Conservation (phyloP, 2,329 filamentous ascomycete species). For the Pezicula carpinea region DNA sequence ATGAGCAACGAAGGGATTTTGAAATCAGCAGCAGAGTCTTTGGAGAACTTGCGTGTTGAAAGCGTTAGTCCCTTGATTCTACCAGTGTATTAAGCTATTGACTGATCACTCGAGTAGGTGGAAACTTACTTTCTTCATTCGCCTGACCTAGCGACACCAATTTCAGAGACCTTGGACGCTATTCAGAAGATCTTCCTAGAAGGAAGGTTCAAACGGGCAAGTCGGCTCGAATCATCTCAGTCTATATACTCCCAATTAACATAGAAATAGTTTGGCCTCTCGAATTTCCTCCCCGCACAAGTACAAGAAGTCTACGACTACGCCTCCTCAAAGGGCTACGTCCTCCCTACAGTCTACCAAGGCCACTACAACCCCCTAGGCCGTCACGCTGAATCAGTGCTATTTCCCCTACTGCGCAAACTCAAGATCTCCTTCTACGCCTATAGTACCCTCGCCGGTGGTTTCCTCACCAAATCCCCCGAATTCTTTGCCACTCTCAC, state of each 20-base stretch:
- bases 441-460: slow-evolving; percentile 59
- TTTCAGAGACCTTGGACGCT: neutral
- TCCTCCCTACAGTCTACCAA: slow-evolving; percentile 29
- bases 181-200: neutral
- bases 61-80: no score
- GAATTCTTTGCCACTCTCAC: neutral
- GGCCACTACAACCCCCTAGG: slow-evolving; percentile 20
- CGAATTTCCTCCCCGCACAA: slow-evolving; percentile 23
- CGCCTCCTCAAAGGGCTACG: slow-evolving; percentile 22
- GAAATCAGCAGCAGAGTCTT: no score
- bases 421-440: slow-evolving; percentile 58
- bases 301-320: slow-evolving; percentile 22
- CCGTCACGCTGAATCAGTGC: slow-evolving; percentile 52
- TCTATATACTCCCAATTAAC: no score
- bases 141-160: neutral
- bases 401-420: slow-evolving; percentile 51
- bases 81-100: no score
- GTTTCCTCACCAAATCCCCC: slow-evolving; percentile 43
- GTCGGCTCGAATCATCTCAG: neutral
- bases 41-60: no score
- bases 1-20: no score
- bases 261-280: slow-evolving; percentile 25
- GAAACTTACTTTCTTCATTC: neutral
- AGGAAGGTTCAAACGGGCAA: neutral
- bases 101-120: neutral